Conservation (phyloP, 2,329 filamentous ascomycete genomes). For the Cryphonectria parasitica region DNA sequence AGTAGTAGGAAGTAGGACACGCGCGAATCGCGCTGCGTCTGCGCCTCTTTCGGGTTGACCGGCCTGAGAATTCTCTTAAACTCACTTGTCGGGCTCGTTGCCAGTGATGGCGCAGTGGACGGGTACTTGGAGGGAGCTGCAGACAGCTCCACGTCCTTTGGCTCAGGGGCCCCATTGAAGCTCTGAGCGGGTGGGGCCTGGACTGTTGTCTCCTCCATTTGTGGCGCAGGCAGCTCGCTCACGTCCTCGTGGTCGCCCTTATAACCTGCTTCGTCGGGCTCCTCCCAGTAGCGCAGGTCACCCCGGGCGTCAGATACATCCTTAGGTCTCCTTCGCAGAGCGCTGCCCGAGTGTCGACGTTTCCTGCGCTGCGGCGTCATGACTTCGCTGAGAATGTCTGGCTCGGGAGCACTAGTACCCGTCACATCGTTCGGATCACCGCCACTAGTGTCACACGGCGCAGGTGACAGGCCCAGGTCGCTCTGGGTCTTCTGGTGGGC, state of each 20-base stretch:
- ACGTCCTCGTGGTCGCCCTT: slow-evolving; percentile 65
- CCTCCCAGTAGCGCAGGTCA: slow-evolving; percentile 88
- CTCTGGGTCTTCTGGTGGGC: slow-evolving; percentile 34
- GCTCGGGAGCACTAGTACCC: slow-evolving; percentile 67
- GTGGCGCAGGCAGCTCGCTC: slow-evolving; percentile 27
- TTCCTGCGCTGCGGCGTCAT: slow-evolving; percentile 52
- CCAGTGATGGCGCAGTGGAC: slow-evolving; percentile 39
- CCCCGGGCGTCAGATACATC: slow-evolving; percentile 72
- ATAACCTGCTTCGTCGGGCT: slow-evolving; percentile 83
- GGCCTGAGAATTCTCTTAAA: slow-evolving; percentile 59
- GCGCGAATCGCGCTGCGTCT: slow-evolving; percentile 64
- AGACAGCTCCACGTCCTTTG: slow-evolving; percentile 22
- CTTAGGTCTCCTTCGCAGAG: slow-evolving; percentile 72
- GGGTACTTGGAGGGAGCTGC: slow-evolving; percentile 40
- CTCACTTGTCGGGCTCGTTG: slow-evolving; percentile 45
- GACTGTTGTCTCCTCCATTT: slow-evolving; percentile 21
- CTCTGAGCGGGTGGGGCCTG: slow-evolving; percentile 19
- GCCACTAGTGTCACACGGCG: slow-evolving; percentile 41
- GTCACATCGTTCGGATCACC: slow-evolving; percentile 57
- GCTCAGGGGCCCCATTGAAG: slow-evolving; percentile 24
- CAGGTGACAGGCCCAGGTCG: slow-evolving; percentile 32
- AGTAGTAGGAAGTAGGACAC: slow-evolving; percentile 92
- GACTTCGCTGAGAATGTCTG: slow-evolving; percentile 54
- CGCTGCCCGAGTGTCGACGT: slow-evolving; percentile 85
- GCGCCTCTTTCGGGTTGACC: slow-evolving; percentile 77